Conservation (phyloP, 73 alveolate genomes). For the Paramecium biaurelia region DNA sequence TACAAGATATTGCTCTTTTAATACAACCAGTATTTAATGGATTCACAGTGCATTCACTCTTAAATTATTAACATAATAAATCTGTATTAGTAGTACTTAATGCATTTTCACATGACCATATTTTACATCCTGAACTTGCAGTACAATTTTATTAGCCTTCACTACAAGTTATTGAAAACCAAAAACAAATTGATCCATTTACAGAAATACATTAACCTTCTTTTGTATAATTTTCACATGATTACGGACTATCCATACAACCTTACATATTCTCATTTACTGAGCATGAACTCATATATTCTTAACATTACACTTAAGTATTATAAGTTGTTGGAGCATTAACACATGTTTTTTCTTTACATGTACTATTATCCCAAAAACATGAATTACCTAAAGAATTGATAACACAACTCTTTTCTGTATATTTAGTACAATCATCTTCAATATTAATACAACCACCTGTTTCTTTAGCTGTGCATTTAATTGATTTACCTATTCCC, state of each 20-base stretch:
- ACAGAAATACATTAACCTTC: not conserved
- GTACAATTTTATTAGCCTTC: not conserved
- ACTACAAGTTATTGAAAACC: not conserved
- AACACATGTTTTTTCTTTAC: not conserved
- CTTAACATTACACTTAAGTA: not conserved
- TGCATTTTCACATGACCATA: slow-evolving; percentile 29
- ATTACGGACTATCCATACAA: not conserved
- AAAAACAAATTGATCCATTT: not conserved
- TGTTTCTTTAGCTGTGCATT: not conserved
- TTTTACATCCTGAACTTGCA: not conserved
- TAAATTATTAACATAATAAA: not conserved
- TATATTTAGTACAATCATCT: not conserved
- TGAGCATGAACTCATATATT: not conserved
- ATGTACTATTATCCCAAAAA: not conserved
- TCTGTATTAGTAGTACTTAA: not conserved
- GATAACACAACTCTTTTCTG: not conserved
- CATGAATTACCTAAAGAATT: not conserved
- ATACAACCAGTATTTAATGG: not conserved
- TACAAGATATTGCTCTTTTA: not conserved
- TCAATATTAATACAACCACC: not conserved
- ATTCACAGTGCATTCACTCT: not conserved
- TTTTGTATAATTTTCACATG: not conserved
- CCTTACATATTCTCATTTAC: not conserved
- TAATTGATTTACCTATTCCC: not conserved
- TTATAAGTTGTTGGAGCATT: not conserved